Evolutionary conservation across 345 rosid species (phyloP).

Genomic region (Eucalyptus erythrocorys): DNA sequence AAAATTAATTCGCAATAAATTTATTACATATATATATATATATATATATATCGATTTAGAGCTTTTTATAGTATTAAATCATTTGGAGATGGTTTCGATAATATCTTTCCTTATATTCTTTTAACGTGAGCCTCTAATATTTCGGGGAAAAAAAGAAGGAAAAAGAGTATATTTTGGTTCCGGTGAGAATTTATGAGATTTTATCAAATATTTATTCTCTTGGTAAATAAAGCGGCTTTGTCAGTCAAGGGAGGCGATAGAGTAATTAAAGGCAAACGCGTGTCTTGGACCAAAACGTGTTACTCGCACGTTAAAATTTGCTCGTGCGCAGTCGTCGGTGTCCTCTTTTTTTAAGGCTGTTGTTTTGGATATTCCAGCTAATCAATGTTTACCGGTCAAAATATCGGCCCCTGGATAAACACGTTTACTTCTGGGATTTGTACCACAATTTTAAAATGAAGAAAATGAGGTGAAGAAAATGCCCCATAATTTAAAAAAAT

Average conservation of each 20-base stretch:
- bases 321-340: not conserved
- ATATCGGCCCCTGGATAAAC: not conserved
- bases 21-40: too few relatives aligned
- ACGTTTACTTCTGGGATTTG: not conserved
- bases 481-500: not conserved
- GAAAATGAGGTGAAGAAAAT: not conserved
- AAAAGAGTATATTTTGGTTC: not conserved
- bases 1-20: fast-evolving
- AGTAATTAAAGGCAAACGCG: not conserved
- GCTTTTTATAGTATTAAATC: too few relatives aligned
- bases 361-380: not conserved
- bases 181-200: not conserved
- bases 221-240: not conserved
- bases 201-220: not conserved
- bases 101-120: not conserved
- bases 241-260: not conserved
- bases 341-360: too few relatives aligned
- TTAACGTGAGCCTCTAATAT: not conserved
- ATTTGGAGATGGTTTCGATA: not conserved
- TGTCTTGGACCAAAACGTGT: not conserved
- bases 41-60: fast-evolving
- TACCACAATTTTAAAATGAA: not conserved
- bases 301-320: not conserved
- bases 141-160: fast-evolving
- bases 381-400: not conserved